phyloP scores from a whole-genome alignment of 345 rosid species.

The Linum usitatissimum region DNA sequence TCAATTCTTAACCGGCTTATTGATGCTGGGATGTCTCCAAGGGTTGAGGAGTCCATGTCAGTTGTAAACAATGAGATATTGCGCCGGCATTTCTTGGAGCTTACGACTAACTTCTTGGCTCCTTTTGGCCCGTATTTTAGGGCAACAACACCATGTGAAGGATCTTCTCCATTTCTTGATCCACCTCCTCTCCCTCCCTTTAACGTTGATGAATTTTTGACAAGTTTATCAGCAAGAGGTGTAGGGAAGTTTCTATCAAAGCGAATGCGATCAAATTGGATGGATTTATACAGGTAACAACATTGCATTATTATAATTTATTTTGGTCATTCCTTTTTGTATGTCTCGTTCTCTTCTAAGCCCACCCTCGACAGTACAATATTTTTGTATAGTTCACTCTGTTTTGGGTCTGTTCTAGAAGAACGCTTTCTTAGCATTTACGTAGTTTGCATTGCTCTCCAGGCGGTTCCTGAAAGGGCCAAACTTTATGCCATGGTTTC shows the following conservation, averaged over 20 bases:
- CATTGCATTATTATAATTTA: background rate
- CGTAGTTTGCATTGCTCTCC: slow-evolving; percentile 19
- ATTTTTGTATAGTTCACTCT: background rate
- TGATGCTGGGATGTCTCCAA: slow-evolving; percentile 90
- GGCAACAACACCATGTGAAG: slow-evolving; percentile 73
- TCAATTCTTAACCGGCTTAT: slow-evolving; percentile 84
- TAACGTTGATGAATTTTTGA: slow-evolving; percentile 57
- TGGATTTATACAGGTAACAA: slow-evolving; percentile 77
- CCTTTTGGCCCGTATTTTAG: slow-evolving; percentile 93
- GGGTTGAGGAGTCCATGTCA: slow-evolving; percentile 98
- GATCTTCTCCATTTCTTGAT: slow-evolving; percentile 71
- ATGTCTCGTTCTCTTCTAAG: slow-evolving; percentile 7
- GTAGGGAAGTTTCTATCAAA: slow-evolving; percentile 84
- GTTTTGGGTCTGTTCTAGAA: slow-evolving; percentile 6
- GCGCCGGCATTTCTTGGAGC: slow-evolving; percentile 93
- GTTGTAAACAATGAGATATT: slow-evolving; percentile 93
- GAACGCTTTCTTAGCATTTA: slow-evolving; percentile 13
- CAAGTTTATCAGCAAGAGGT: slow-evolving; percentile 73
- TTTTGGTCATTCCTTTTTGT: background rate
- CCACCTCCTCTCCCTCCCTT: slow-evolving; percentile 80
- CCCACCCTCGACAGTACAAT: background rate
- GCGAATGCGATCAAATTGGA: slow-evolving; percentile 95
- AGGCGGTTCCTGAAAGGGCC: slow-evolving; percentile 89
- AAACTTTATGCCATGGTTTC: slow-evolving; percentile 93
- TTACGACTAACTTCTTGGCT: slow-evolving; percentile 87